Evolutionary conservation across 176 grass and related monocot genomes (phyloP), one percentile per base, ranked within the genome.

Genomic region (Miscanthus lutarioriparius): DNA sequence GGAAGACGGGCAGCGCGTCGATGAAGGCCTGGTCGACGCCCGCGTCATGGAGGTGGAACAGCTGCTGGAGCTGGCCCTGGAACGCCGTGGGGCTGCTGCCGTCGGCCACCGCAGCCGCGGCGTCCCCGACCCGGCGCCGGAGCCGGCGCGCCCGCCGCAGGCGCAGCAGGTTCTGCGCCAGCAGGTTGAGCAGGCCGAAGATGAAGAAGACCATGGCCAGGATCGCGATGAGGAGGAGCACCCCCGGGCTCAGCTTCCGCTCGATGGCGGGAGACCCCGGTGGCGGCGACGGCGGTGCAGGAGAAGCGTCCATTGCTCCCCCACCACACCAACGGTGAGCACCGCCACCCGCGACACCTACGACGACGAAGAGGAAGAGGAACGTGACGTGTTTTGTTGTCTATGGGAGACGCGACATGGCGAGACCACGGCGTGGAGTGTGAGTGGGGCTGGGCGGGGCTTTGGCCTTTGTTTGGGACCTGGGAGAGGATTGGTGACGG

Each of bases 21-120:
- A 98, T 95, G 87, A 95, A 95, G 53, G 89, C 71, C 88, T 98
- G 96, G 81, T 98, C 93, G 25, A 98, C 93, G 25, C 96, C 96
- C 0, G 89, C 85, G 76, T 98, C 93, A 69, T 98, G 96, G 62
- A 99, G 90, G 80, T 94, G 86, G 86, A 98, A 98, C 6, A 98
- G 88, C 77, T 98, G 89, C 70, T 89, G 89, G 1, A 98, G 91
- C 74, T 94, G 93, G 19, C 96, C 96, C 64, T 98, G 91, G 58
- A 98, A 76, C 39, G 89, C 88, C 47, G 95, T 97, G 8, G 83
- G 86, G 66, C 91, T 88, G 37, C 70, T 75, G 13, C 80, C 87
- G 16, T 62, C 84, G 6, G 3, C 8, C 17, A 16, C 28, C 27
- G 33, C 67, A 4, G 64, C 53, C 8, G 45, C 22, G 1, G 28